A percentile compares a stretch with the other conserved stretches of the same genome.
phyloP scores from a whole-genome alignment of 768 basidiomycete genomes.

The Cystobasidium tubakii region DNA sequence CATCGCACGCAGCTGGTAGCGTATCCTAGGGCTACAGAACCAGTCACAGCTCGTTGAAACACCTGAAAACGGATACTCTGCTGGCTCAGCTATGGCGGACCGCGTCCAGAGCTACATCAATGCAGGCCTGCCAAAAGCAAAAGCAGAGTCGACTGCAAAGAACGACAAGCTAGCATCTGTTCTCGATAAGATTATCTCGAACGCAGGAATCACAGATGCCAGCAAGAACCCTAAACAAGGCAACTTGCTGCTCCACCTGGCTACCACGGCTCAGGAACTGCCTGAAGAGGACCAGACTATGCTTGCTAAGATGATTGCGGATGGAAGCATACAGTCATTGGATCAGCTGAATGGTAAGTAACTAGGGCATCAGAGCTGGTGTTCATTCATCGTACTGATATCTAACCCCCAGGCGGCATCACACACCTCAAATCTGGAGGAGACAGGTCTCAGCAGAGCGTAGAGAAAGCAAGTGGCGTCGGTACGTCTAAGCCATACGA shows the following conservation, averaged over 20 bases:
- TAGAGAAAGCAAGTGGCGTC: slow-evolving; percentile 75
- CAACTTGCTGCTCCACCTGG: slow-evolving; percentile 36
- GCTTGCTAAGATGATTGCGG: slow-evolving; percentile 57
- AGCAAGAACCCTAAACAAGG: slow-evolving; percentile 33
- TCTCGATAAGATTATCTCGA: slow-evolving; percentile 10
- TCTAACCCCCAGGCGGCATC: slow-evolving; percentile 58
- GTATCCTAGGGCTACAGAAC: background rate
- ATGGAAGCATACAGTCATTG: slow-evolving; percentile 65
- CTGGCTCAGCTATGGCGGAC: background rate
- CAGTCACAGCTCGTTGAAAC: background rate
- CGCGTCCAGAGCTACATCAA: slow-evolving; percentile 10
- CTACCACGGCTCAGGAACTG: slow-evolving; percentile 15
- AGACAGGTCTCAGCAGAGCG: slow-evolving; percentile 62
- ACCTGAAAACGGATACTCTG: background rate
- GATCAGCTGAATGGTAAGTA: slow-evolving; percentile 80
- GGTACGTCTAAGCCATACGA: slow-evolving; percentile 56
- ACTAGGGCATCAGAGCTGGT: background rate
- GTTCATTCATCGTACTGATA: background rate
- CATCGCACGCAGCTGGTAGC: too few relatives aligned
- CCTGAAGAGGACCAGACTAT: slow-evolving; percentile 11
- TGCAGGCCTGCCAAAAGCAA: slow-evolving; percentile 29
- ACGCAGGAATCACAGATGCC: slow-evolving; percentile 19
- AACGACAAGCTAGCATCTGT: slow-evolving; percentile 11
- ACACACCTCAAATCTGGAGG: slow-evolving; percentile 65
- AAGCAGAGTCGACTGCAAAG: slow-evolving; percentile 35